Evolutionary conservation across 331 rosid genomes (phyloP), one percentile per base, ranked within the genome.

Genomic region (Spiraea crenata): DNA sequence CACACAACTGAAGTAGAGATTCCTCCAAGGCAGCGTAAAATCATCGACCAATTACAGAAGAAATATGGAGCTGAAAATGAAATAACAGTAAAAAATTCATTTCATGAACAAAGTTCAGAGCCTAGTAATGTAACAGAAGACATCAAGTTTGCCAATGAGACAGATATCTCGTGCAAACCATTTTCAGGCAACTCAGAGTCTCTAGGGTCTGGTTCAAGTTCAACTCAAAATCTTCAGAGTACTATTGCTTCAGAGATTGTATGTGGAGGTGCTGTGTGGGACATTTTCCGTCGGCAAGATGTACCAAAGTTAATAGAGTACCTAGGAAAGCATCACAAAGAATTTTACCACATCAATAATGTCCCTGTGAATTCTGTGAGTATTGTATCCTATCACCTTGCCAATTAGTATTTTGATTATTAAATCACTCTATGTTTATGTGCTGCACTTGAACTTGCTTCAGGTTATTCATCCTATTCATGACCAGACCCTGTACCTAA

Each of bases 401-500:
- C 8, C 57, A 55, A 40, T n/a, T 5, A 20, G 52, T 49, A 11
- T 69, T 76, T 63, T 35, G 37, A 61, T 14, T 25, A 25, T 77
- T 73, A 20, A 15, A 41, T 75, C 44, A 54, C 44, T 46, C 45
- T 65, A 12, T 73, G 61, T 57, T 67, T 41, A 71, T 65, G 60
- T 49, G 52, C 61, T 52, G 55, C 54, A 31, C 58, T 76, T 52
- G 76, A 65, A 69, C 60, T 80, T 77, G 75, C 70, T 76, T 84
- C 87, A 87, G 92, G 78, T 87, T 76, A 67, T 70, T 65, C 92
- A 87, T 78, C 89, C 92, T 63, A 80, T 87, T 73, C 92, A 87
- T 62, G 92, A 87, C 61, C 92, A 87, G 77, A 78, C 73, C 46
- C 79, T 87, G 31, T 87, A 82, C 58, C 82, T 87, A 56, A 79